Percentiles rank a stretch among this genome's conserved stretches.
phyloP scores from a whole-genome alignment of 164 flowering plant genomes.

The Dillenia suffruticosa region DNA sequence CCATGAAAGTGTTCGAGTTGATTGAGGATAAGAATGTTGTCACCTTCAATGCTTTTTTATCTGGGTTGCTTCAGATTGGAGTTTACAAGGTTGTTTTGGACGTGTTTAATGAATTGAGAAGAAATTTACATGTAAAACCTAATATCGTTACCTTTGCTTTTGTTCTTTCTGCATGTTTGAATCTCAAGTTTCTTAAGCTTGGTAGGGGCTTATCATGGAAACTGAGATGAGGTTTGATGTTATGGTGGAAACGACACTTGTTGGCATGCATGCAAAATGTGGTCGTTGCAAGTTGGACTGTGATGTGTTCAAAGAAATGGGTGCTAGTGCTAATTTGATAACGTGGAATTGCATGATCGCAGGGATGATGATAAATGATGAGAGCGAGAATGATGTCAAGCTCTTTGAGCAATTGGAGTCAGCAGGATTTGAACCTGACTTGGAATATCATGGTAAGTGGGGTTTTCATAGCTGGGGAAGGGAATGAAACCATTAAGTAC shows the following conservation, averaged over 20 bases:
- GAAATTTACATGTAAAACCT: constrained; percentile 23
- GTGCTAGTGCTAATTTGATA: constrained; percentile 35
- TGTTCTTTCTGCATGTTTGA: constrained; percentile 62
- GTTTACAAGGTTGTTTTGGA: constrained; percentile 23
- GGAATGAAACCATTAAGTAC: constrained; percentile 37
- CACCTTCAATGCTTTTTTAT: constrained; percentile 58
- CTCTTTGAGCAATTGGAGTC: constrained; percentile 44
- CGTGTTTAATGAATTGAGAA: constrained; percentile 47
- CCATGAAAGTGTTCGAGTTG: constrained; percentile 36
- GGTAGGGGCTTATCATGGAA: constrained; percentile 44
- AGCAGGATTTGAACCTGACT: constrained; percentile 60
- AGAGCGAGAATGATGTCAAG: constrained; percentile 42
- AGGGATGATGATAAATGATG: constrained; percentile 53
- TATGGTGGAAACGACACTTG: constrained; percentile 58
- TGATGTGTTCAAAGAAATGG: constrained; percentile 39
- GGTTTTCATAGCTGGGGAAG: constrained; percentile 38
- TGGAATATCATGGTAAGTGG: constrained; percentile 80
- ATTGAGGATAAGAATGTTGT: constrained; percentile 46
- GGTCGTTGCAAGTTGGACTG: constrained; percentile 44
- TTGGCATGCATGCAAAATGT: constrained; percentile 73
- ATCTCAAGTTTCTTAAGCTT: constrained; percentile 24
- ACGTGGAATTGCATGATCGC: constrained; percentile 79
- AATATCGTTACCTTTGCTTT: constrained; percentile 52
- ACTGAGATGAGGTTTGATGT: constrained; percentile 25
- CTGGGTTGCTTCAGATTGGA: constrained; percentile 51